Percentiles rank a stretch among this genome's conserved stretches.
These are phyloP conservation scores for Triticum turgidum DNA, from an alignment of 176 grass and related monocot species.

Conservation along the genomic window DNA sequence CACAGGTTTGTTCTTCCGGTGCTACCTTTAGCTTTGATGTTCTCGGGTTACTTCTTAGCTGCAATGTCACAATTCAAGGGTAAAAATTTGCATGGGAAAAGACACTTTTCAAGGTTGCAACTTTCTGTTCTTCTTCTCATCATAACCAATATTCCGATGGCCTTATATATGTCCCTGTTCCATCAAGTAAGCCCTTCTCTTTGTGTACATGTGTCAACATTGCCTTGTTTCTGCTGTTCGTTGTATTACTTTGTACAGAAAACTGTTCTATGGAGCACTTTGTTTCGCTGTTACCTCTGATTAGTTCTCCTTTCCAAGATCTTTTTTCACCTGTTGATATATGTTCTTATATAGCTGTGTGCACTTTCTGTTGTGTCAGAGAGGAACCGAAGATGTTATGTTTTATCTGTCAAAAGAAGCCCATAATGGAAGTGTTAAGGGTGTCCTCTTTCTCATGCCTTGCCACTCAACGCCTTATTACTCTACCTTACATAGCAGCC, in stretches of 20 bases:
- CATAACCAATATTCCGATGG: conserved; percentile 87
- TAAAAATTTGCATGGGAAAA: conserved; percentile 27
- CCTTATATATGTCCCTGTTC: conserved; percentile 76
- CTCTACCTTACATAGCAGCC: conserved; percentile 77
- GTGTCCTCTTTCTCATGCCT: conserved; percentile 89
- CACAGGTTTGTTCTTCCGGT: conserved; percentile 93
- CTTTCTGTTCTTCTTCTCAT: conserved; percentile 64
- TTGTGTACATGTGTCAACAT: background rate
- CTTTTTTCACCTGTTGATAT: background rate
- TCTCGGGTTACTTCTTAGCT: conserved; percentile 81
- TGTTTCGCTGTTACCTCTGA: background rate
- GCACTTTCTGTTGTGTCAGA: conserved; percentile 43
- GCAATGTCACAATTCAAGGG: conserved; percentile 43
- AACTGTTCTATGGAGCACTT: conserved; percentile 5
- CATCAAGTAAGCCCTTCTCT: conserved; percentile 69
- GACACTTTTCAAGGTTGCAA: conserved; percentile 42
- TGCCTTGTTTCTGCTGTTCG: background rate
- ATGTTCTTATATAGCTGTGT: conserved; percentile 31
- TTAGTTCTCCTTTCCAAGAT: conserved; percentile 10
- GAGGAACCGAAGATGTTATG: conserved; percentile 94
- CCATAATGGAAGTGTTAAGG: conserved; percentile 54
- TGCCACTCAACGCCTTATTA: conserved; percentile 98
- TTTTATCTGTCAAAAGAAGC: conserved; percentile 80
- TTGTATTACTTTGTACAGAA: background rate
- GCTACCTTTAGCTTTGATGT: conserved; percentile 85